Base-by-base conservation (phyloP, 2,329 filamentous ascomycete species). In the Phialophora macrospora region DNA sequence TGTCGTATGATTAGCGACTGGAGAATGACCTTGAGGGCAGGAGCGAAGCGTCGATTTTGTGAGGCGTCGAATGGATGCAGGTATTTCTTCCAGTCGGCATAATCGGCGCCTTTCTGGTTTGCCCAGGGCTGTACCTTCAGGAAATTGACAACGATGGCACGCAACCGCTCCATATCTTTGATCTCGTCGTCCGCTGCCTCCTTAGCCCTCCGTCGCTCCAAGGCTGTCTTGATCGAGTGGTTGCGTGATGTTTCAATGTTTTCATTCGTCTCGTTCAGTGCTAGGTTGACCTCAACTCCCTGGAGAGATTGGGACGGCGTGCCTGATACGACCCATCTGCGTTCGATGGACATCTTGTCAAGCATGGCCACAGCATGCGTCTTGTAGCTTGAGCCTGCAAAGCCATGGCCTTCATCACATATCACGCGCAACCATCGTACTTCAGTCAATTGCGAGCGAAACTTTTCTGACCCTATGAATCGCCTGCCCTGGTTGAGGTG, bases 401-500 rank as follows among this genome's bases (percentile, higher is more conserved):
- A 88, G 65, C 86, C 90, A 75, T 97, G 93, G 0, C 94, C 94
- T 81, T 97, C 94, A 70, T 98, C 94, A 20, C 96, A 90, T 54
- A 98, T 93, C 55, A 96, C 88, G 1, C 94, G 85, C 72, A 97
- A 89, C 84, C 94, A 97, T 71, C 92, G 92, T 3, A 97, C 77
- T 7, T 85, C 78, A 46, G 87, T 87, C 20, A 97, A 77, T 0
- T 90, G 85, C 1, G 87, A 90, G 9, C 83, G 75, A 34, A 87
- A 84, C 68, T 76, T 76, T 4, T 79, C 75, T 1, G 74, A 70
- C 7, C 77, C 68, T 81, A 85, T 64, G 81, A 76, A 4, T 79
- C 3, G 77, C 74, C 24, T 81, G 79, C 72, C 79, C 63, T 69
- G 84, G 75, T 68, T 84, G 65, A 86, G 80, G 12, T 80, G 75